phyloP scores from a whole-genome alignment of 225 moss, liverwort and hornwort species.

The Anthoceros angustus region DNA sequence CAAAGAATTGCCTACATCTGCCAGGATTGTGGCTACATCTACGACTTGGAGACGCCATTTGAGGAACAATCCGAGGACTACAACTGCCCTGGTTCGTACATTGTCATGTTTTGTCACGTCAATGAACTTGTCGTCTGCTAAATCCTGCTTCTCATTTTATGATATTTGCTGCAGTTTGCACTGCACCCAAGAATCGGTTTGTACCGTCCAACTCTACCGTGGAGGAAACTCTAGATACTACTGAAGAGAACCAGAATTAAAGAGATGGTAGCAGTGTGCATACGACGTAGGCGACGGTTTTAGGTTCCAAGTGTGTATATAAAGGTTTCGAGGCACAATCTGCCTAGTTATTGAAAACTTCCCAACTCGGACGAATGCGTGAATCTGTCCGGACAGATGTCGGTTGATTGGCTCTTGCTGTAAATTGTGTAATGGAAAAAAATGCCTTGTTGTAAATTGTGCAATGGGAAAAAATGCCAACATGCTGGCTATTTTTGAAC shows the following conservation, averaged over 20 bases:
- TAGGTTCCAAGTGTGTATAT: too few species aligned
- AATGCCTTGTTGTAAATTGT: too few species aligned
- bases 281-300: too few species aligned
- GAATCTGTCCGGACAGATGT: too few species aligned
- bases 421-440: too few species aligned
- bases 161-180: conserved; percentile 19
- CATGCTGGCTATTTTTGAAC: too few species aligned
- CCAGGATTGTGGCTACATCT: conserved; percentile 52
- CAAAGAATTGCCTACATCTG: conserved; percentile 50
- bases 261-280: not conserved
- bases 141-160: not conserved
- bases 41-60: conserved; percentile 30
- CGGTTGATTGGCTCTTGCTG: too few species aligned
- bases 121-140: not conserved
- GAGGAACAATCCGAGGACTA: conserved; percentile 27
- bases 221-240: conserved; percentile 20
- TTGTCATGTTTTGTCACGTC: not conserved
- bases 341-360: too few species aligned
- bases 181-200: conserved; percentile 31
- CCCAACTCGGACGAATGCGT: too few species aligned
- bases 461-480: too few species aligned
- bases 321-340: too few species aligned
- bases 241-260: conserved; percentile 9
- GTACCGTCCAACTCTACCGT: conserved; percentile 18
- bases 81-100: conserved; percentile 23